Conservation (phyloP, 2,329 filamentous ascomycete genomes). For the Fusarium floridanum region DNA sequence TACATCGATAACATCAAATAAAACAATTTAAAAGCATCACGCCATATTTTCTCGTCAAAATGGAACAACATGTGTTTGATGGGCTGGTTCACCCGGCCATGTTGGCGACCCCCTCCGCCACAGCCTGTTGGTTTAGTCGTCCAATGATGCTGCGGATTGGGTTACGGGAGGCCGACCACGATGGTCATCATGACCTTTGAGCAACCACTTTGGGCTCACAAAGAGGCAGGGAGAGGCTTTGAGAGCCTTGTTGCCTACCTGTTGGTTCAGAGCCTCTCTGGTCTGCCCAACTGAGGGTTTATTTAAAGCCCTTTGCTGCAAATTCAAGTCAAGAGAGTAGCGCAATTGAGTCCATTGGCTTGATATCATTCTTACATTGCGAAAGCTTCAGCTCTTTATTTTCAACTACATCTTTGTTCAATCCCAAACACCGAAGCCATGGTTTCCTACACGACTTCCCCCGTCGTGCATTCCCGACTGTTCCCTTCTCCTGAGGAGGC, state of each 20-base stretch:
- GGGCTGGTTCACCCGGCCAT: background rate
- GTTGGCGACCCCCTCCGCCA: conserved; percentile 10
- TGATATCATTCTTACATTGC: background rate
- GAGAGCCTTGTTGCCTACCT: conserved; percentile 11
- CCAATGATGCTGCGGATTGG: background rate
- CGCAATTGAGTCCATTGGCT: background rate
- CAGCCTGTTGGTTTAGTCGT: background rate
- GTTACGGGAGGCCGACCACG: background rate
- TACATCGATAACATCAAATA: background rate
- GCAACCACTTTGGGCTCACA: background rate
- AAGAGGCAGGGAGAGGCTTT: background rate
- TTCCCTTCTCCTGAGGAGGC: background rate
- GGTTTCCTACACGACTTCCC: background rate
- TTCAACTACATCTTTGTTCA: background rate
- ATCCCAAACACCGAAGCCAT: background rate
- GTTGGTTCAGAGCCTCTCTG: background rate
- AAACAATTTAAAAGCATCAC: background rate
- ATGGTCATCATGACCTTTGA: no score
- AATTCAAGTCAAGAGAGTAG: background rate
- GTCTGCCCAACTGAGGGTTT: background rate
- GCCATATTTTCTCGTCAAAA: background rate
- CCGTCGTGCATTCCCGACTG: background rate
- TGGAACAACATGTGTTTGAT: background rate
- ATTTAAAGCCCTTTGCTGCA: background rate
- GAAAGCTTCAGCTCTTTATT: background rate